phyloP scores from a whole-genome alignment of 495 filamentous ascomycete species.

The Lepidopterella palustris region DNA sequence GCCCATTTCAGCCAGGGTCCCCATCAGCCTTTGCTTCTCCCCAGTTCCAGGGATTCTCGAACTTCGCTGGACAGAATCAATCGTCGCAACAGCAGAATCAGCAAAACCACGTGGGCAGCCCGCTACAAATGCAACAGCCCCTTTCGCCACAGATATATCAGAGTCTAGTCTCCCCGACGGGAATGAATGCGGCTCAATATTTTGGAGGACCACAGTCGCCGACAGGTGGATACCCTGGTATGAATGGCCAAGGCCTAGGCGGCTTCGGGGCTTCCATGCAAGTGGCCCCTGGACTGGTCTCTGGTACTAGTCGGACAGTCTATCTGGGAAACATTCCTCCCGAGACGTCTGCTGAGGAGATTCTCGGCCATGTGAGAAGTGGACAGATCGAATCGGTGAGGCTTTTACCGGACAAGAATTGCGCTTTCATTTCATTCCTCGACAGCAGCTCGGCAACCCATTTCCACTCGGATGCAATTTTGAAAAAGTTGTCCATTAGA shows the following conservation, averaged over 20 bases:
- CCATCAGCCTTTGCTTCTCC: constrained; percentile 83
- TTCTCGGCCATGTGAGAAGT: constrained; percentile 91
- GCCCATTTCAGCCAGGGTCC: constrained; percentile 92
- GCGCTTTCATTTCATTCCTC: constrained; percentile 97
- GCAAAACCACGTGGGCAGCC: constrained; percentile 50
- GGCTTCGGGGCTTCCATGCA: constrained; percentile 64
- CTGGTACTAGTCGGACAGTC: constrained; percentile 90
- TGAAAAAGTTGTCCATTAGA: constrained; percentile 97
- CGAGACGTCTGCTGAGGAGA: constrained; percentile 97
- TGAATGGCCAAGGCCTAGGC: constrained; percentile 52
- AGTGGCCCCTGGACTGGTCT: constrained; percentile 68
- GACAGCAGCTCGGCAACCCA: constrained; percentile 95
- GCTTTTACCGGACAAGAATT: constrained; percentile 96
- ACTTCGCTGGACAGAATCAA: constrained; percentile 63
- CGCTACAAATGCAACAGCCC: constrained; percentile 58
- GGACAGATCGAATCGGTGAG: constrained; percentile 98
- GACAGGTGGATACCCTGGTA: constrained; percentile 60
- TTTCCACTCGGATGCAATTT: constrained; percentile 97
- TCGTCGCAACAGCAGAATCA: constrained; percentile 52
- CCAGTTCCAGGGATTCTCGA: constrained; percentile 78
- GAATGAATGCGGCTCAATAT: constrained; percentile 61
- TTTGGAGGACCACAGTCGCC: constrained; percentile 83
- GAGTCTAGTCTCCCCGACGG: constrained; percentile 68
- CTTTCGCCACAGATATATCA: constrained; percentile 72
- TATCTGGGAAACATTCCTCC: constrained; percentile 97